A percentile compares a stretch with the other conserved stretches of the same genome.
Evolutionary conservation across 192 early-diverging fungal genomes (phyloP).

Genomic region (Backusella psychrophila): DNA sequence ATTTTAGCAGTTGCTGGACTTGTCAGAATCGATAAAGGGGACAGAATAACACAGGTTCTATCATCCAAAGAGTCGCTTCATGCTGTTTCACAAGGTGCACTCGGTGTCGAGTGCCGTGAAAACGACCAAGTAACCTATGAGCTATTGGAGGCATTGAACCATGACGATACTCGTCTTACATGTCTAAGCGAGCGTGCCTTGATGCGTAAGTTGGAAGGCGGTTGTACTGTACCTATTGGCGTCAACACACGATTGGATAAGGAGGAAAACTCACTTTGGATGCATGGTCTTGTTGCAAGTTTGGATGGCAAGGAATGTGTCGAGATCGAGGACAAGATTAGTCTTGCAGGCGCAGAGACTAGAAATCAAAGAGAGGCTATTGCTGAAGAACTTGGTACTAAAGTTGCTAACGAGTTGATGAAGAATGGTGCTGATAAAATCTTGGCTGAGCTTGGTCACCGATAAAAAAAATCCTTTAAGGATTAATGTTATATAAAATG

Average conservation of each 20-base stretch:
- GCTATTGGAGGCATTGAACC: constrained; percentile 65
- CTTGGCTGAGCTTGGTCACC: constrained; percentile 5
- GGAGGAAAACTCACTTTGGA: constrained; percentile 34
- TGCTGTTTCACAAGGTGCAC: constrained; percentile 92
- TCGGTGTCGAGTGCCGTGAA: constrained; percentile 79
- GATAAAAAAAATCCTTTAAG: background rate
- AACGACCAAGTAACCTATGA: constrained; percentile 52
- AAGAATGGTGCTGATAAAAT: constrained; percentile 42
- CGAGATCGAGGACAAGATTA: constrained; percentile 40
- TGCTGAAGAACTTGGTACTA: constrained; percentile 40
- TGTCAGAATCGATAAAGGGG: constrained; percentile 59
- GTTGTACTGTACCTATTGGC: constrained; percentile 94
- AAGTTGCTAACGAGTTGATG: constrained; percentile 40
- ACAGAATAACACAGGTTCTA: constrained; percentile 74
- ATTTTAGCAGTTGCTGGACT: constrained; percentile 89
- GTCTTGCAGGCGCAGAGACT: constrained; percentile 25
- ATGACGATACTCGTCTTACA: constrained; percentile 58
- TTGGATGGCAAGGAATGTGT: constrained; percentile 74
- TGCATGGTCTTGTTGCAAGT: constrained; percentile 71
- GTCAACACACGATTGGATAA: constrained; percentile 61
- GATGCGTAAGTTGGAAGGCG: constrained; percentile 90
- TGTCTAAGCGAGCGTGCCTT: constrained; percentile 83
- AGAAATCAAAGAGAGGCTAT: constrained; percentile 26
- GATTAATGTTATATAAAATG: background rate
- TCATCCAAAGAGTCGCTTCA: constrained; percentile 62